Base-by-base conservation (phyloP, 2,329 filamentous ascomycete genomes). In the Tothia fuscella region DNA sequence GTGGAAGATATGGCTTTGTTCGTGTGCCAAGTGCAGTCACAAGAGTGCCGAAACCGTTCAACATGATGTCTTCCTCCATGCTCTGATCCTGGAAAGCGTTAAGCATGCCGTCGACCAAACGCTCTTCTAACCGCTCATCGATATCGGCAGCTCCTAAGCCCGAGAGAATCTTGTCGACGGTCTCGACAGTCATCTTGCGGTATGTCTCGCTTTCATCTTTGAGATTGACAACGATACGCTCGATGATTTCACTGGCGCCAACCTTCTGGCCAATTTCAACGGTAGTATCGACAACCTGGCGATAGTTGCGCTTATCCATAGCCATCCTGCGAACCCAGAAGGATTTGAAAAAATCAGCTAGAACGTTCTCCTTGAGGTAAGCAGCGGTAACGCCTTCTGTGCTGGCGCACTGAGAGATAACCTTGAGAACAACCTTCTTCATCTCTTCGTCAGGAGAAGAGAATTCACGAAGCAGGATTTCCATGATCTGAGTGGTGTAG, bases 291-390 rank as follows among this genome's bases (percentile, higher is more conserved):
- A 98, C 91, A 5, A 98, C 91, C 58, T 96, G 89, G 52, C 89
- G 78, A 60, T 96, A 98, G 66, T 96, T 98, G 50, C 91, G 80
- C 67, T 94, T 93, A 61, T 98, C 91, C 43, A 98, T 67, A 6
- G 91, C 91, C 86, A 98, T 96, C 43, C 91, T 75, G 48, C 91
- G 74, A 30, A 96, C 88, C 91, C 91, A 98, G 66, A 98, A 98
- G 56, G 82, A 88, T 68, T 95, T 95, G 70, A 98, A 98, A 58
- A 98, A 98, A 47, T 96, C 91, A 50, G 85, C 80, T 29, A 98
- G 70, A 6, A 98, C 88, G 48, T 93, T 82, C 56, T 96, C 88
- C 62, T 95, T 96, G 30, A 98, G 72, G 56, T 96, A 98, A 29
- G 80, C 82, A 26, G 88, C 83, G 25, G 91, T 96, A 21, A 98